Conservation (phyloP, 108 stramenopile genomes). For the Skeletonema menzelii region DNA sequence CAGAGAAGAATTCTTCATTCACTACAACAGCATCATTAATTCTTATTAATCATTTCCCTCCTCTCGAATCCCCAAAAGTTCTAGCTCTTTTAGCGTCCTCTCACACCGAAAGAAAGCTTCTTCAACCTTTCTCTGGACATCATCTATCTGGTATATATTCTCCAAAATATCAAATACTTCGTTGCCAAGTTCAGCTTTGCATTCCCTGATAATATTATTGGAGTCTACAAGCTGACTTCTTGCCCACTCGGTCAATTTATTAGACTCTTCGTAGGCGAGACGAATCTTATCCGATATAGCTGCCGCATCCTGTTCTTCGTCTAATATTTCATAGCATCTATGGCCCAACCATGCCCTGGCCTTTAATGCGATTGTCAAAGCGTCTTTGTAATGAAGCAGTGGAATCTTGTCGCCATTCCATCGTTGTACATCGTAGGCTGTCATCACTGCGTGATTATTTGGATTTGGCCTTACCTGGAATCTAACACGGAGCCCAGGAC, state of each 20-base stretch:
- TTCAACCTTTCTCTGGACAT: slow-evolving; percentile 7
- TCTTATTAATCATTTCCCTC: neutral
- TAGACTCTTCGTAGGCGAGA: neutral
- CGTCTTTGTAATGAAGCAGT: slow-evolving; percentile 3
- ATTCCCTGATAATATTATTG: neutral
- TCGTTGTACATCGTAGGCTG: neutral
- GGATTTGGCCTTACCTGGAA: neutral
- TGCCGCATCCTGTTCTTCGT: neutral
- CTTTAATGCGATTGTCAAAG: neutral
- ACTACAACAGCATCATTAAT: neutral
- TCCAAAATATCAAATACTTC: slow-evolving; percentile 24
- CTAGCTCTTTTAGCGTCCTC: neutral
- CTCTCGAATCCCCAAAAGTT: neutral
- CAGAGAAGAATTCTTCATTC: neutral
- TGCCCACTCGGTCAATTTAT: slow-evolving; percentile 9
- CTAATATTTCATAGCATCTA: slow-evolving; percentile 11
- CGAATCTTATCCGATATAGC: neutral
- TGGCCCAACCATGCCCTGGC: slow-evolving; percentile 18
- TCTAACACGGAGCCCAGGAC: neutral
- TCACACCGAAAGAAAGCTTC: slow-evolving; percentile 14
- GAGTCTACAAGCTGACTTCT: slow-evolving; percentile 6
- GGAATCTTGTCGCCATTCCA: neutral
- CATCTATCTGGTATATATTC: slow-evolving; percentile 13
- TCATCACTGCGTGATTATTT: neutral
- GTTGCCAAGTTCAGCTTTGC: slow-evolving; percentile 15